Conservation (phyloP, 208 protist species). For the Histomonas meleagridis region DNA sequence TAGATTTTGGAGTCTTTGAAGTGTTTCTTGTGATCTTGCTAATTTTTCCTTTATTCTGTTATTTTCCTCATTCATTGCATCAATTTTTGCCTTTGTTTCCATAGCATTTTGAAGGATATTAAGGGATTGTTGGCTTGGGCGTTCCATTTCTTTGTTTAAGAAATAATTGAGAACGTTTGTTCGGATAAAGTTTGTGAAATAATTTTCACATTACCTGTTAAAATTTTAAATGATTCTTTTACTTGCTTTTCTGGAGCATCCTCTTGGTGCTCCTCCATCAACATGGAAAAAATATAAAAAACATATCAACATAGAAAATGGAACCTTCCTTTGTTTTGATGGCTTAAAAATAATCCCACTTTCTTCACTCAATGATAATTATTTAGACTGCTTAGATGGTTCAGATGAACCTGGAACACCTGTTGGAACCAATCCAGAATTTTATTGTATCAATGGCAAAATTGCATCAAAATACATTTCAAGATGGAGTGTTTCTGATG, state of each 20-base stretch:
- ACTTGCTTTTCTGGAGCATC: too few relatives aligned
- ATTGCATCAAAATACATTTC: not conserved
- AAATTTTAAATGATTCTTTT: too few relatives aligned
- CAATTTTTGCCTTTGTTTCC: not conserved
- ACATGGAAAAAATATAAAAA: not conserved
- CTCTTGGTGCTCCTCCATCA: not conserved
- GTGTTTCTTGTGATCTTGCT: not conserved
- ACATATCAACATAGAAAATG: not conserved
- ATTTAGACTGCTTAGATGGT: not conserved
- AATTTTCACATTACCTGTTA: too few relatives aligned
- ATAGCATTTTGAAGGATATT: not conserved
- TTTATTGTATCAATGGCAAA: not conserved
- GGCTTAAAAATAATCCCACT: not conserved
- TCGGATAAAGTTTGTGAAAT: too few relatives aligned
- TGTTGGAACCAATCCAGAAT: not conserved
- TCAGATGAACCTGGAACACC: slow-evolving; percentile 9
- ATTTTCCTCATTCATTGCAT: not conserved
- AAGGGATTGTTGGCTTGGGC: too few relatives aligned
- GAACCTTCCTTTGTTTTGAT: not conserved
- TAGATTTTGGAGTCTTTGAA: not conserved
- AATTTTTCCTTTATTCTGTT: not conserved
- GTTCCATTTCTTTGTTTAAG: too few relatives aligned
- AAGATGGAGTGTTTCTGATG: not conserved
- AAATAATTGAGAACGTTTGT: too few relatives aligned
- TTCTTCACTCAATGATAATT: not conserved